phyloP scores from a whole-genome alignment of 2,329 filamentous ascomycete species.

The Beauveria sp. region DNA sequence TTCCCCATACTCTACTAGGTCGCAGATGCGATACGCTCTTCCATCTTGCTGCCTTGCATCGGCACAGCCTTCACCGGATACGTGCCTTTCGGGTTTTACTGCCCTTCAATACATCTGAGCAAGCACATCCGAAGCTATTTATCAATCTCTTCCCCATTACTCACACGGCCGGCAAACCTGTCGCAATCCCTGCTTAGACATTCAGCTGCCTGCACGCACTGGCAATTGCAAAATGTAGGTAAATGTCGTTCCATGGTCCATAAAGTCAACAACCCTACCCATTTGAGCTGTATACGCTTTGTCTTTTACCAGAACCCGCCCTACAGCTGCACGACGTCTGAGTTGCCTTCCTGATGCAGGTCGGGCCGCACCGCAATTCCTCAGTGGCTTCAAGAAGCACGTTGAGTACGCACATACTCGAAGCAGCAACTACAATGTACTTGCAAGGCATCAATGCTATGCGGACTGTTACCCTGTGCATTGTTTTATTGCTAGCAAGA shows the following conservation, averaged over 20 bases:
- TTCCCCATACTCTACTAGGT: background rate
- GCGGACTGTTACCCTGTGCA: background rate
- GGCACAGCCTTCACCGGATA: background rate
- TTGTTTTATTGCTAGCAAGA: background rate
- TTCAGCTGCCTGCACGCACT: background rate
- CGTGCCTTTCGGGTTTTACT: background rate
- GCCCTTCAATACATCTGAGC: background rate
- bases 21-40: background rate
- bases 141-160: background rate
- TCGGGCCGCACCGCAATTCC: background rate
- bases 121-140: background rate
- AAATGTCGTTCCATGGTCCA: background rate
- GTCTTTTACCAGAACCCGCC: background rate
- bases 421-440: background rate
- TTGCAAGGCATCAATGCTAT: background rate
- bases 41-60: background rate
- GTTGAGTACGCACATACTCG: background rate
- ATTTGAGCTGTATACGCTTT: background rate
- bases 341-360: background rate
- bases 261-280: background rate
- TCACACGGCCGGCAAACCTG: background rate
- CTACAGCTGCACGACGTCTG: background rate
- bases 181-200: background rate
- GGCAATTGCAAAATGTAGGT: background rate
- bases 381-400: background rate